These are phyloP conservation scores for Grosmannia clavigera DNA, from an alignment of 2,329 filamentous ascomycete species.

Conservation along the genomic window DNA sequence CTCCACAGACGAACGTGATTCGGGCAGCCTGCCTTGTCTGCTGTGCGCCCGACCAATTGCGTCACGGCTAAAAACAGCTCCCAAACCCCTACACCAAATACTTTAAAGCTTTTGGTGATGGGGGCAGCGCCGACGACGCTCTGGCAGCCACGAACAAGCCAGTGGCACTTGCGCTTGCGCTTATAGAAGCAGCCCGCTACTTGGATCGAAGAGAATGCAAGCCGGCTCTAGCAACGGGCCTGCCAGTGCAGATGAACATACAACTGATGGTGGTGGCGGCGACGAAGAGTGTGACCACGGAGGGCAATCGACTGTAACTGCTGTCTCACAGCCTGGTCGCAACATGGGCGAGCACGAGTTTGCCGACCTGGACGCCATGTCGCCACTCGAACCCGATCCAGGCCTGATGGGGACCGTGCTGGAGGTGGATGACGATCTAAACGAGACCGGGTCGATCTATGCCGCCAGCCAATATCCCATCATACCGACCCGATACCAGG, in stretches of 20 bases:
- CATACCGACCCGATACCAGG: conserved; percentile 21
- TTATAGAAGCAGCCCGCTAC: background rate
- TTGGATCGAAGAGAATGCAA: background rate
- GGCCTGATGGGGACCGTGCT: conserved; percentile 3
- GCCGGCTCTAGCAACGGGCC: background rate
- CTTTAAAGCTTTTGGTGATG: background rate
- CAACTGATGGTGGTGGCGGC: background rate
- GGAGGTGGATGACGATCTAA: conserved; percentile 15
- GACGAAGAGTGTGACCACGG: background rate
- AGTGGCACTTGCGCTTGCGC: background rate
- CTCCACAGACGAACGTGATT: background rate
- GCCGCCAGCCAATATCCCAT: conserved; percentile 27
- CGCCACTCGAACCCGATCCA: background rate
- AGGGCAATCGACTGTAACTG: background rate
- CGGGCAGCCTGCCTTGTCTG: background rate
- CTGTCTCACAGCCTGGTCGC: background rate
- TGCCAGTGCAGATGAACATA: background rate
- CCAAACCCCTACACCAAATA: background rate
- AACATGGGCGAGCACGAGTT: background rate
- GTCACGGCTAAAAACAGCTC: too few species aligned
- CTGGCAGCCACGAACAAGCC: background rate
- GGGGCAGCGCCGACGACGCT: background rate
- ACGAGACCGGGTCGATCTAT: conserved; percentile 26
- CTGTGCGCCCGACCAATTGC: background rate
- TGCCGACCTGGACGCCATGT: background rate